Base-by-base conservation (phyloP, 2,329 filamentous ascomycete species). In the Colletotrichum australisinense region DNA sequence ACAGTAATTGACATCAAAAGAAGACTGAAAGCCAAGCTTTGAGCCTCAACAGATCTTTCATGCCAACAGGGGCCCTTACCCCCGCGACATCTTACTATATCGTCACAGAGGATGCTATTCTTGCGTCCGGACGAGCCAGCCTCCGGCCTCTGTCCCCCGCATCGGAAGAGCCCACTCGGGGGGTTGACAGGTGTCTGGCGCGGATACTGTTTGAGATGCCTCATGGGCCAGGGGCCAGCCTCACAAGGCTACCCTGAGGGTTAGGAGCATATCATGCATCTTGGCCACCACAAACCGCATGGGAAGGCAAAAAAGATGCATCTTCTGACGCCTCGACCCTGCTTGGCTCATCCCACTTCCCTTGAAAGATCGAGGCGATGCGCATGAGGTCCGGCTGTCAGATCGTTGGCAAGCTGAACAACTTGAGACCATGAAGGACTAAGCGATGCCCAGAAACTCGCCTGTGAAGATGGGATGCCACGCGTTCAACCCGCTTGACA, bases 1-100 rank as follows among this genome's bases (percentile, higher is more conserved):
- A 65, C 60, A 62, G 67, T 60, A 30, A 62, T 64, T 70, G 67
- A 62, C 67, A 56, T 64, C 9, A 38, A 56, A 30, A 52, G 32
- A 62, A 55, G 30, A 63, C 46, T 55, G 11, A 30, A 35, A 56
- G 67, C 70, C 70, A 73, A 73, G 67, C 70, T 72, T 73, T 60
- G 55, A 70, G 66, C 70, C 66, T 60, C 70, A 30, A 65, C 70
- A 69, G 42, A 73, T 69, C 66, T 59, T 42, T 60, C 55, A 69
- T 70, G 67, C 42, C 12, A 60, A 32, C 66, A 60, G 28, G 52
- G 53, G 67, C 26, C 46, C 22, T 57, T 12, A 24, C 35, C 22
- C 59, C 26, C 38, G 28, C 22, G 38, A 63, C 52, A 32, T 58
- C 69, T 68, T 30, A 63, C 42, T 42, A 35, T 53, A 49, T 59